A percentile compares a stretch with the other conserved stretches of the same genome.
phyloP scores from a whole-genome alignment of 2,329 filamentous ascomycete species.

The Ophiostoma sp. region DNA sequence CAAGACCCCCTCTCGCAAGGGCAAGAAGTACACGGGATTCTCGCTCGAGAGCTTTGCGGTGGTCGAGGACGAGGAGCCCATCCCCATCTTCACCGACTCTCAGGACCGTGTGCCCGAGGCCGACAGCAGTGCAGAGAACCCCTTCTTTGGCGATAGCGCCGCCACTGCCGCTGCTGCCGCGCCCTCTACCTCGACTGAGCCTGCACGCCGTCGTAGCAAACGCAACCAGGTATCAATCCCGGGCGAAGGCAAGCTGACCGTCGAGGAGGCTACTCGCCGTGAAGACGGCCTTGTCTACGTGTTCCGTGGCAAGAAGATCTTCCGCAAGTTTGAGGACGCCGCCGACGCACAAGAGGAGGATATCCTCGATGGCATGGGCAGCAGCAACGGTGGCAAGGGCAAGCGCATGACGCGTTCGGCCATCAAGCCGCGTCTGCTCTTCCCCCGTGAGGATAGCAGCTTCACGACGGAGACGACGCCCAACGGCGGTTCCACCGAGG shows the following conservation, averaged over 20 bases:
- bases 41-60: constrained; percentile 59
- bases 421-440: constrained; percentile 71
- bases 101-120: constrained; percentile 73
- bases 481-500: constrained; percentile 43
- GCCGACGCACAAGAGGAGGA: constrained; percentile 25
- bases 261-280: constrained; percentile 64
- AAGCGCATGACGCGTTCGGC: constrained; percentile 36
- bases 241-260: constrained; percentile 57
- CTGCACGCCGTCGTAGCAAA: constrained; percentile 54
- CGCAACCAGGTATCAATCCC: constrained; percentile 56
- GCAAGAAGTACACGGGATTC: constrained; percentile 58
- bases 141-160: constrained; percentile 61
- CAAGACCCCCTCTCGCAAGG: constrained; percentile 50
- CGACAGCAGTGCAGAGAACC: constrained; percentile 68
- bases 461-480: constrained; percentile 39
- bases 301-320: constrained; percentile 79
- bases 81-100: constrained; percentile 75
- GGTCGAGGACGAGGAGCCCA: constrained; percentile 58
- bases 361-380: constrained; percentile 35
- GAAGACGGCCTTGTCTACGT: constrained; percentile 73
- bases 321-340: constrained; percentile 62
- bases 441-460: constrained; percentile 53
- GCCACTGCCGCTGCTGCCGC: neutral
- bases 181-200: constrained; percentile 33
- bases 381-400: neutral